Evolutionary conservation across 1,284 basidiomycete species (phyloP).

Genomic region (Coniophora puteana): DNA sequence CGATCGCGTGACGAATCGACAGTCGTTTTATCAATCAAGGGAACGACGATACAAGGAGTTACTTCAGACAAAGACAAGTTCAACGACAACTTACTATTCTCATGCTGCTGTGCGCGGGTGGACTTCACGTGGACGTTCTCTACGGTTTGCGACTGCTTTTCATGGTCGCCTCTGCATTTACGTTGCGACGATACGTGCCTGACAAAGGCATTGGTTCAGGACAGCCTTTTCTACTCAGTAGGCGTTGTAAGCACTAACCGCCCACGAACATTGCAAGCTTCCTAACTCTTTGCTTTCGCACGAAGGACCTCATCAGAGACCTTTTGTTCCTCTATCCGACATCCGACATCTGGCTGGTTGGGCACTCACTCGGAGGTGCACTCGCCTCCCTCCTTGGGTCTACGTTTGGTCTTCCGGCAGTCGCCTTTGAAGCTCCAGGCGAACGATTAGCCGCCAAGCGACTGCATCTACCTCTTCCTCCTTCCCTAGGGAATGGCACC

Average conservation of each 20-base stretch:
- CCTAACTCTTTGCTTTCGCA: background rate
- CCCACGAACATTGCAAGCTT: conserved; percentile 1
- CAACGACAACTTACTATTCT: conserved; percentile 96
- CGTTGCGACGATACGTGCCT: conserved; percentile 85
- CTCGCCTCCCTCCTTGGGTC: conserved; percentile 85
- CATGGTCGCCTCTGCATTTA: conserved; percentile 48
- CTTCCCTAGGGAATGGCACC: conserved; percentile 20
- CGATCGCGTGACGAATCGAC: conserved; percentile 77
- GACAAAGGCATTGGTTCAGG: conserved; percentile 79
- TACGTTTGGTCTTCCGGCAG: conserved; percentile 91
- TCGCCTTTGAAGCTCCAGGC: conserved; percentile 92
- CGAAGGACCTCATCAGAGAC: conserved; percentile 71
- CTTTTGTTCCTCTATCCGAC: conserved; percentile 79
- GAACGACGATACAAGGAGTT: conserved; percentile 81
- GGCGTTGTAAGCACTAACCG: conserved; percentile 58
- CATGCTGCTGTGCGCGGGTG: conserved; percentile 95
- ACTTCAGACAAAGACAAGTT: conserved; percentile 92
- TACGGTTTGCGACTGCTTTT: conserved; percentile 90
- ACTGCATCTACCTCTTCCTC: conserved; percentile 80
- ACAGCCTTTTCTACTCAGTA: conserved; percentile 87
- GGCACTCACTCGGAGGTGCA: conserved; percentile 86
- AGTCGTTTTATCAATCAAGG: conserved; percentile 91
- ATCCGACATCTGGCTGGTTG: conserved; percentile 90
- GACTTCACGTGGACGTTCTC: conserved; percentile 81
- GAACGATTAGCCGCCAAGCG: conserved; percentile 85